Evolutionary conservation across 2,329 filamentous ascomycete genomes (phyloP), one percentile per base, ranked within the genome.

Genomic region (Epichloe amarillans): DNA sequence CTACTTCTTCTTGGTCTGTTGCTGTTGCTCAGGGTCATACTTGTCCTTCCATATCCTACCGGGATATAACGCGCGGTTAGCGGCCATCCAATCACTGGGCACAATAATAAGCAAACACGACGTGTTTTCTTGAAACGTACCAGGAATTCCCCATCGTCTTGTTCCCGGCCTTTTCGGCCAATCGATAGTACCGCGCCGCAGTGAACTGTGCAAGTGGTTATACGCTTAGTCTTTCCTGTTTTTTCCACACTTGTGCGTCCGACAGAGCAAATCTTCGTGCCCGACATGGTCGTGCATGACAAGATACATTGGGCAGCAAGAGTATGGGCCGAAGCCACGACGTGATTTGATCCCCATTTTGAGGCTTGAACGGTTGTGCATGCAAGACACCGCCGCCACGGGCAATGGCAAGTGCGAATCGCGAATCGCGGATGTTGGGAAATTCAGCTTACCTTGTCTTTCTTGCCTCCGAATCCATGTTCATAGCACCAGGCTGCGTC

Each of bases 1-100:
- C 21, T 48, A 30, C 37, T 62, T 60, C 58, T 63, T 75, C 70
- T 65, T 69, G 48, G 60, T 60, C 26, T 60, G 59, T 51, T 65
- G 62, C 35, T 65, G 59, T 51, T 65, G 62, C 35, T 65, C 69
- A 36, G 76, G 73, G 60, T 77, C 77, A 71, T 97, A 96, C 71
- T 97, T 97, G 55, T 95, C 89, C 67, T 97, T 97, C 88, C 91
- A 96, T 64, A 97, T 96, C 90, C 88, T 95, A 41, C 35, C 10
- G 8, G 26, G 10, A 39, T 6, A 40, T 47, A 23, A 21, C 19
- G 52, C 35, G 47, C 49, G 50, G 52, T 52, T 39, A 45, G 50
- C 33, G 15, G n/a, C 11, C 6, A 23, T 30, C n/a, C 10, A 21
- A 30, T 11, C 14, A 46, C 35, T 30, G 41, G 30, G 41, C 40